Evolutionary conservation across 2,329 filamentous ascomycete species (phyloP), one percentile per base, ranked within the genome.

Genomic region (Venturia oleaginea): DNA sequence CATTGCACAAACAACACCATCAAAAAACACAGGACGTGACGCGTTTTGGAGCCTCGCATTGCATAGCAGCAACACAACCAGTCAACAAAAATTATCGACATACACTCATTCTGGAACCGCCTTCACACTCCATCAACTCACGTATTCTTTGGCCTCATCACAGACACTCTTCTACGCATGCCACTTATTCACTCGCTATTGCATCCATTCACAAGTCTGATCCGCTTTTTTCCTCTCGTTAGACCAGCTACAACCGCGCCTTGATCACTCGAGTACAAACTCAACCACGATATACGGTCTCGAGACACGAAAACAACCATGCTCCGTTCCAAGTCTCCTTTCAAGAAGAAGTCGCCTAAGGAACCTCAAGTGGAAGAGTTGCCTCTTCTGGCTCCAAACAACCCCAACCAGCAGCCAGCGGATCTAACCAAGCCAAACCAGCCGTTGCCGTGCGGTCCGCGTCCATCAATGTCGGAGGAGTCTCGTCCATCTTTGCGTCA

Each of bases 321-420:
- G 60, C 38, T 62, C n/a, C 60, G 60, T 13, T 30, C 60, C 15
- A 62, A 62, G 30, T 62, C 60, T 15, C 60, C 60, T 4, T 62
- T 62, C 60, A 62, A 62, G 43, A 62, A 51, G 30, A 46, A 37
- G 40, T 62, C 60, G 1, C 60, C 60, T 3, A 62, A 51, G 40
- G 40, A 38, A 10, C 42, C 60, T 5, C 40, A 51, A n/a, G 11
- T 15, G 8, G 42, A 62, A 24, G 24, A 46, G 15, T 19, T 51
- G 10, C 60, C 42, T 15, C 38, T 11, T 51, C 37, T 17, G 8
- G 22, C 34, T 11, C 11, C 34, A n/a, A 19, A 13, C 38, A 42
- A 42, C 13, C 37, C 37, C 6, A 38, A 6, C 37, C 37, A 38
- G 37, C 37, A 38, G 37, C 11, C 11, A 11, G 6, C 6, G 37